Percentiles rank a stretch among this genome's conserved stretches.
These are phyloP conservation scores for Ramularia collo-cygni DNA, from an alignment of 2,329 filamentous ascomycete species.

Conservation along the genomic window DNA sequence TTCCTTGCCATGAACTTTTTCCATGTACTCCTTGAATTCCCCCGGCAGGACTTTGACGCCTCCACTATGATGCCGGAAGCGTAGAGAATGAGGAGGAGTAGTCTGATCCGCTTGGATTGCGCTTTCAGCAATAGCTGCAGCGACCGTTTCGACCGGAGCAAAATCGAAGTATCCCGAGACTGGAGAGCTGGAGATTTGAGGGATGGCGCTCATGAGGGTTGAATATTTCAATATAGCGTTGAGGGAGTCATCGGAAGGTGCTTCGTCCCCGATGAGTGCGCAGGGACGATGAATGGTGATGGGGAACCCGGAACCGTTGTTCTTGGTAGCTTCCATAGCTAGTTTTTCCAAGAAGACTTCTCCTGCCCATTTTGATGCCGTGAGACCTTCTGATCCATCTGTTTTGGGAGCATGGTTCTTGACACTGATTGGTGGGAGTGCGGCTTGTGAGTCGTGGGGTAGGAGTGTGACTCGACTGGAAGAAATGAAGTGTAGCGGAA, in stretches of 20 bases:
- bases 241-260: slow-evolving; percentile 12
- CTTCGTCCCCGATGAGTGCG: slow-evolving; percentile 11
- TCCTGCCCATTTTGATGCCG: slow-evolving; percentile 14
- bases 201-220: slow-evolving; percentile 8
- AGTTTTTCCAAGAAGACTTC: slow-evolving; percentile 13
- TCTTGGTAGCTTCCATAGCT: neutral
- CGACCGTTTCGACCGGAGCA: slow-evolving; percentile 8
- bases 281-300: slow-evolving; percentile 16
- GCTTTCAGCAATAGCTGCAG: slow-evolving; percentile 4
- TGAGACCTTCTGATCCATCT: slow-evolving; percentile 14
- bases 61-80: slow-evolving; percentile 13
- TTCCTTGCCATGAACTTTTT: slow-evolving; percentile 4
- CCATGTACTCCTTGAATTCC: slow-evolving; percentile 10
- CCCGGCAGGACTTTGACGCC: slow-evolving; percentile 8
- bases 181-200: slow-evolving; percentile 6
- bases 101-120: neutral
- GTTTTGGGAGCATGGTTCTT: slow-evolving; percentile 1
- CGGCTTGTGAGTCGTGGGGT: slow-evolving; percentile 4
- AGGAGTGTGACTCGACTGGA: slow-evolving; percentile 15
- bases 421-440: slow-evolving; percentile 9
- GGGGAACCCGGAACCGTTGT: neutral
- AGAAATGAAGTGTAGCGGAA: slow-evolving; percentile 22
- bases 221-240: slow-evolving; percentile 15
- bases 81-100: slow-evolving; percentile 1
- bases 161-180: slow-evolving; percentile 14